Evolutionary conservation across 306 rosid species (phyloP).

Genomic region (Ammopiptanthus mongolicus): DNA sequence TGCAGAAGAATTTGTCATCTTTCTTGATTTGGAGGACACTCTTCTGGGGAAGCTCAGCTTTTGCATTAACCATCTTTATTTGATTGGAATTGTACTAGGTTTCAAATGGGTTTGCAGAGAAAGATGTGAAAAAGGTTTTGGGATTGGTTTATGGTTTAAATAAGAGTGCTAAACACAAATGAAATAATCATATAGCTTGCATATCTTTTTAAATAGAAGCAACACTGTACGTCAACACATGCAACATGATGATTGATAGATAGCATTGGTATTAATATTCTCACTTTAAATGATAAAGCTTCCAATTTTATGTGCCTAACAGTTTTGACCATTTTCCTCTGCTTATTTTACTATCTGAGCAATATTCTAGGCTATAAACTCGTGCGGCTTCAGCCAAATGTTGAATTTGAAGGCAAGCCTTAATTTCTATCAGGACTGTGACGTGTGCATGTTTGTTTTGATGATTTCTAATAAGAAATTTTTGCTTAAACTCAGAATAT

Average conservation of each 20-base stretch:
- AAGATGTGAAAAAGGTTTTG: background rate
- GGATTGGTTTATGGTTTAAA: background rate
- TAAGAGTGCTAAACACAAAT: background rate
- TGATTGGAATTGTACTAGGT: background rate
- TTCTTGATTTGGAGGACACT: constrained; percentile 49
- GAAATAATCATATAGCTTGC: background rate
- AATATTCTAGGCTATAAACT: background rate
- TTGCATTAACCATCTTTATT: constrained; percentile 36
- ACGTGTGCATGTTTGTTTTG: background rate
- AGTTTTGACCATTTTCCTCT: background rate
- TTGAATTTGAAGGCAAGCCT: background rate
- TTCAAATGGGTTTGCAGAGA: background rate
- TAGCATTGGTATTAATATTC: background rate
- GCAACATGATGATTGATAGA: constrained; percentile 6
- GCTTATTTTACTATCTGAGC: background rate
- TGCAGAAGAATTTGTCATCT: constrained; percentile 58
- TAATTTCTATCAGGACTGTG: background rate
- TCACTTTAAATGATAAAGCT: background rate
- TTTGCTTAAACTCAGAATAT: too few species aligned
- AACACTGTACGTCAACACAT: background rate
- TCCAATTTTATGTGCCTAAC: background rate
- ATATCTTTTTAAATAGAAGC: constrained; percentile 5
- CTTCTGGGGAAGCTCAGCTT: constrained; percentile 40
- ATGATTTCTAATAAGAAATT: background rate
- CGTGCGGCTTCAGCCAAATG: background rate